A percentile compares a stretch with the other conserved stretches of the same genome.
These are phyloP conservation scores for Agaricus bisporus DNA, from an alignment of 768 basidiomycete genomes.

Conservation along the genomic window DNA sequence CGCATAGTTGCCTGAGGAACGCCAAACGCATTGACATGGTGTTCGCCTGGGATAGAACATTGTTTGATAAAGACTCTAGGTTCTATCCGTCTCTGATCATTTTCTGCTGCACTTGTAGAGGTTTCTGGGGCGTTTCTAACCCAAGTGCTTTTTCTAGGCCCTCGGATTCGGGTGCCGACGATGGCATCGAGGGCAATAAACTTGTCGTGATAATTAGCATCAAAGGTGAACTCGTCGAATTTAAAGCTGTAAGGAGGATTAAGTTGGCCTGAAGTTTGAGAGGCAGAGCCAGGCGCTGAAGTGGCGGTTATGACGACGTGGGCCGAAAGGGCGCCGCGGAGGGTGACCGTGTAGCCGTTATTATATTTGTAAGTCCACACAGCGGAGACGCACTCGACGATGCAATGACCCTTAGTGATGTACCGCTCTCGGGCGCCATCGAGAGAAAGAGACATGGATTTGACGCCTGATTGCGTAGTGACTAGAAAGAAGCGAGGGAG, in stretches of 20 bases:
- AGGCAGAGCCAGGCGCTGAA: constrained; percentile 19
- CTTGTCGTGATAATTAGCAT: constrained; percentile 70
- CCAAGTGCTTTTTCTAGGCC: constrained; percentile 28
- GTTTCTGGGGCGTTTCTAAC: constrained; percentile 17
- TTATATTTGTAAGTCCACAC: constrained; percentile 79
- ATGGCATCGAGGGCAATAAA: constrained; percentile 64
- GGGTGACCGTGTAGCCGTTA: constrained; percentile 74
- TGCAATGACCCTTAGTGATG: constrained; percentile 34
- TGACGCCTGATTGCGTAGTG: constrained; percentile 79
- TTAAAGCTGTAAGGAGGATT: constrained; percentile 36
- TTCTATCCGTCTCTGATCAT: constrained; percentile 63
- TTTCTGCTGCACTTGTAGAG: constrained; percentile 23
- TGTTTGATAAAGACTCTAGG: constrained; percentile 52
- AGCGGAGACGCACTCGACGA: constrained; percentile 68
- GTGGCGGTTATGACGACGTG: constrained; percentile 43
- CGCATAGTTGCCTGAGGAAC: constrained; percentile 88
- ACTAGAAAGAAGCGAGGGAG: constrained; percentile 82
- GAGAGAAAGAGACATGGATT: constrained; percentile 73
- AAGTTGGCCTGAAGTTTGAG: background rate
- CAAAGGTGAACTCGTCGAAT: constrained; percentile 71
- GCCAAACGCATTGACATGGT: constrained; percentile 84
- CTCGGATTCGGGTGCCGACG: constrained; percentile 33
- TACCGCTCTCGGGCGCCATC: constrained; percentile 71
- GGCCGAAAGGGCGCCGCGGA: constrained; percentile 69
- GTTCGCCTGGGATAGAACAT: constrained; percentile 71